Percentiles rank a stretch among this genome's conserved stretches.
Conservation (phyloP, 108 stramenopile species). For the Pseudonitzschia multistriata region DNA sequence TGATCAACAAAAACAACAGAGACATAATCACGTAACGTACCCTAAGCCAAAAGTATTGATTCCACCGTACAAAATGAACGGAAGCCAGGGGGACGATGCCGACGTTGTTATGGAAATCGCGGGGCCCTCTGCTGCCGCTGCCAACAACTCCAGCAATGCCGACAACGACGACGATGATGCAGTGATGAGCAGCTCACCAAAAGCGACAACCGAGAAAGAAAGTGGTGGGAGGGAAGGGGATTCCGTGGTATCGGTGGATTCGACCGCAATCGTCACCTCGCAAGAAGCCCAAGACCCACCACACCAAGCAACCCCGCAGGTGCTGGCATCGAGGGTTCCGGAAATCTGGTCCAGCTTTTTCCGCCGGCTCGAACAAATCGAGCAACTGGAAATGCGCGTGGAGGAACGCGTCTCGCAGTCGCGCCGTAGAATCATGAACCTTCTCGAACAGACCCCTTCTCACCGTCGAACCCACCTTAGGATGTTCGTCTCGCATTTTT, state of each 20-base stretch:
- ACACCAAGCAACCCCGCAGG: background rate
- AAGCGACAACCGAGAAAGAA: background rate
- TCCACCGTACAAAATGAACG: background rate
- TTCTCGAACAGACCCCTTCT: constrained; percentile 49
- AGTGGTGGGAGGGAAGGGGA: background rate
- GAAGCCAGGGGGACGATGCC: background rate
- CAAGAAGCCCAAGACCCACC: background rate
- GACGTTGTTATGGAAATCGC: background rate
- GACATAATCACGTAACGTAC: no score
- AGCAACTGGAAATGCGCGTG: constrained; percentile 58
- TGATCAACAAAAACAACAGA: no score
- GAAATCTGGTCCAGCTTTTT: constrained; percentile 32
- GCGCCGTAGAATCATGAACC: constrained; percentile 55
- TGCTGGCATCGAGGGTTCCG: constrained; percentile 22
- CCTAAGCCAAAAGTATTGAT: background rate
- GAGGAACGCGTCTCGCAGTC: constrained; percentile 54
- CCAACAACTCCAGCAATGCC: background rate
- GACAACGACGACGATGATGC: background rate
- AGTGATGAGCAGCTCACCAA: background rate
- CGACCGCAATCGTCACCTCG: background rate
- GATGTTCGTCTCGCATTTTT: constrained; percentile 64
- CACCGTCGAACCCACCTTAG: constrained; percentile 63
- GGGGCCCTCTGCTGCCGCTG: background rate
- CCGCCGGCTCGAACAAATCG: constrained; percentile 39
- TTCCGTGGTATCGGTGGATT: constrained; percentile 13